phyloP scores from a whole-genome alignment of 2,329 filamentous ascomycete species.

The Alternaria triticina region DNA sequence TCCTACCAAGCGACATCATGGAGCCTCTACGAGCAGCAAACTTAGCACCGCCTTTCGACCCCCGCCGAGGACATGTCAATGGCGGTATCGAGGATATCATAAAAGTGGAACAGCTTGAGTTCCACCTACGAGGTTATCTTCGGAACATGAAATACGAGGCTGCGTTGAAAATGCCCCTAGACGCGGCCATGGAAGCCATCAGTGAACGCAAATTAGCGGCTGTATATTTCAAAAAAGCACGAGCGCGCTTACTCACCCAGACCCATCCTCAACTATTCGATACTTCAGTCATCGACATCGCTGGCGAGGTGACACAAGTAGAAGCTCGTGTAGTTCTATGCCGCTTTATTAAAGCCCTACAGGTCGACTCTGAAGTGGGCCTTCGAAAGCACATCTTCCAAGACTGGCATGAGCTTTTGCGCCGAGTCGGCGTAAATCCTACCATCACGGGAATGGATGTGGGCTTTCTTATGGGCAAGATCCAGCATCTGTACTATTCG shows the following conservation, averaged over 20 bases:
- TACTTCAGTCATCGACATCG: conserved; percentile 26
- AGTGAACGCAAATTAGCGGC: conserved; percentile 5
- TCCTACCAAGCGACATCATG: conserved; percentile 37
- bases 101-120: conserved; percentile 28
- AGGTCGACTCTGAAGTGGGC: background rate
- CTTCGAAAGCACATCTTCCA: conserved; percentile 2
- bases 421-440: conserved; percentile 28
- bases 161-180: background rate
- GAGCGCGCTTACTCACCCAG: conserved; percentile 23
- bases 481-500: conserved; percentile 18
- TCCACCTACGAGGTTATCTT: conserved; percentile 16
- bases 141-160: conserved; percentile 14
- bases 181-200: conserved; percentile 10
- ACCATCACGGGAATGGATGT: conserved; percentile 30
- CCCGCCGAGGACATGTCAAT: background rate
- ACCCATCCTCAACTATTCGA: conserved; percentile 19
- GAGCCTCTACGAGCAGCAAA: conserved; percentile 28
- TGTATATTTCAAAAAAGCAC: conserved; percentile 14
- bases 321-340: conserved; percentile 32
- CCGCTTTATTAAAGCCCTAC: conserved; percentile 21
- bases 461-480: conserved; percentile 27
- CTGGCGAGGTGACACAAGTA: conserved; percentile 26
- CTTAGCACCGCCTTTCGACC: conserved; percentile 22
- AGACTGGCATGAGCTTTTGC: conserved; percentile 15
- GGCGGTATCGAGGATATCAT: conserved; percentile 6